Base-by-base conservation (phyloP, 345 rosid genomes). In the Carallia brachiata region DNA sequence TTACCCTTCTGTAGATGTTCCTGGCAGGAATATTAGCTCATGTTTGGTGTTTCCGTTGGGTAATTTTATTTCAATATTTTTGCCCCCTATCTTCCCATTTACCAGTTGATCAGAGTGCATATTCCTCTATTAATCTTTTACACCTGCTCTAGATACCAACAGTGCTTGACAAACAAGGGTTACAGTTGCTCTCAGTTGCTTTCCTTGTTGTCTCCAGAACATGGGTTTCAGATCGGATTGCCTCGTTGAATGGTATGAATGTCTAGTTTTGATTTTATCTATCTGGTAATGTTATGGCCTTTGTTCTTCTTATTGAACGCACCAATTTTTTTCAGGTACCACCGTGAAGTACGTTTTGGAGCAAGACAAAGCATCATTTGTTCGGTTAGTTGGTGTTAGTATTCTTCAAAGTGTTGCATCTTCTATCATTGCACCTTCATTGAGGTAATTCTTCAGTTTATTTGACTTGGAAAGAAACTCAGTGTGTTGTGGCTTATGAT, bases 341-440 rank as follows among this genome's bases (percentile, higher is more conserved):
- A 95, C 99, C 66, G 94, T 95, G 74, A 92, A 89, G 87, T 83
- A 77, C 82, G 99, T 95, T 67, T 68, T 95, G 88, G 97, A 95
- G 88, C 99, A 95, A 83, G 90, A 95, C 80, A 95, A 88, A 85
- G 75, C 85, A 68, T 77, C 97, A 69, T 95, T 95, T 83, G 70
- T 80, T 78, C 86, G 87, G 71, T 80, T 95, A 78, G 88, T 95
- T 80, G 98, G 98, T 59, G 62, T 86, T 53, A 95, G 99, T 54
- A 84, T 95, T 78, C 89, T 95, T 75, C 99, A 95, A 82, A 92
- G 98, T 85, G 93, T 82, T 71, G 98, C 99, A 61, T 89, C 96
- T 61, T 90, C 99, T 80, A 83, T 95, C 69, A 82, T 92, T 75
- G 98, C 98, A 30, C 98, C 99, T 74, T 89, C 99, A 23, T 76